phyloP scores from a whole-genome alignment of 2,329 filamentous ascomycete genomes.

The Botrytis aclada region DNA sequence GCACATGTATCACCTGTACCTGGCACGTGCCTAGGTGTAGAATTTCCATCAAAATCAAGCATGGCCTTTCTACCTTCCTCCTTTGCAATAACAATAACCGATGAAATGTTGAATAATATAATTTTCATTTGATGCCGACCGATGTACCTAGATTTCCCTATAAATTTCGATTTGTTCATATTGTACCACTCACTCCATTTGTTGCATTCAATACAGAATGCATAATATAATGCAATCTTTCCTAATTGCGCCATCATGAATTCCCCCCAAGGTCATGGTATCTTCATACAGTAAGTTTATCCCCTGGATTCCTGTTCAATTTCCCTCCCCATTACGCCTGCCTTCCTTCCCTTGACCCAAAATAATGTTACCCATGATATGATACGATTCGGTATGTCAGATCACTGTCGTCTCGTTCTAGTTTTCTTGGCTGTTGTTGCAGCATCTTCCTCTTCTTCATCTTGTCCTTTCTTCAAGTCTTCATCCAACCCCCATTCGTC shows the following conservation, averaged over 20 bases:
- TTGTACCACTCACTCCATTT: background rate
- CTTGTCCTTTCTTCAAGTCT: constrained; percentile 76
- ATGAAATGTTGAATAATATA: background rate
- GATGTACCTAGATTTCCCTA: background rate
- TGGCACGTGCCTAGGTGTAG: background rate
- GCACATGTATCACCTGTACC: background rate
- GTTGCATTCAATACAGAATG: constrained; percentile 11
- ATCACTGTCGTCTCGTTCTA: constrained; percentile 41
- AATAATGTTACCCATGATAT: background rate
- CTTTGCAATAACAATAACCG: background rate
- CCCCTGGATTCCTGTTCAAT: constrained; percentile 11
- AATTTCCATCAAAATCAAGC: background rate
- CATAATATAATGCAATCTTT: constrained; percentile 12
- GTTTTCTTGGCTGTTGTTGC: constrained; percentile 49
- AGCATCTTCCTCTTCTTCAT: constrained; percentile 75
- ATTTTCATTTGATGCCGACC: background rate
- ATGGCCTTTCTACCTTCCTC: background rate
- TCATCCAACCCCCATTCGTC: constrained; percentile 74
- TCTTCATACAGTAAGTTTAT: constrained; percentile 12
- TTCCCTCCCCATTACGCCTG: constrained; percentile 17
- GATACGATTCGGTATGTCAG: background rate
- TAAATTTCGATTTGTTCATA: background rate
- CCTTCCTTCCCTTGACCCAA: background rate
- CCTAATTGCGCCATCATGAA: constrained; percentile 16
- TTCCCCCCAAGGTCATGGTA: constrained; percentile 4